Evolutionary conservation across 2,329 filamentous ascomycete species (phyloP), one percentile per base, ranked within the genome.

Genomic region (Sporothrix inflata): DNA sequence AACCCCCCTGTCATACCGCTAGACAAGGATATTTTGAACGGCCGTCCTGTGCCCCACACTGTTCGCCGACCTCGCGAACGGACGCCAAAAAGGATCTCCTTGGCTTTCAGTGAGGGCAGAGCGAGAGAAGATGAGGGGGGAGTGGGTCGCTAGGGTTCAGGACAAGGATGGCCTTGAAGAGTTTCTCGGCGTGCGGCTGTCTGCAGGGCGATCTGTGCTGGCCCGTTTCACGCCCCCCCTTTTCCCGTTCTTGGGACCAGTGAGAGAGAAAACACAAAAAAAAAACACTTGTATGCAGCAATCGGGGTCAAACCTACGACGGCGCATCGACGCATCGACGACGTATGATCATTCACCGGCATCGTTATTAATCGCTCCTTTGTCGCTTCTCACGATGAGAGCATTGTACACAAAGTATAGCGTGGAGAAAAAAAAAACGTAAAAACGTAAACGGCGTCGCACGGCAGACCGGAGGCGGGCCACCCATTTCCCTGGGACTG

Each of bases 21-120:
- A 51, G 63, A 51, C 42, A 67, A 67, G 42, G 27, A 14, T 67
- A 1, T 38, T 40, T 69, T 69, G 49, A 71, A 65, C 69, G 69
- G 69, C 57, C 63, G 63, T 30, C 24, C 30, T 63, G 5, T 51
- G 72, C 61, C 21, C 72, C 72, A 72, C 70, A 72, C n/a, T 72
- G 72, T 66, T 73, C 72, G 72, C 30, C 70, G 72, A 73, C 72
- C 72, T 69, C 55, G 53, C 57, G 69, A 70, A 30, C 16, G 27
- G 30, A n/a, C 21, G 16, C 49, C 49, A 8, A 38, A 60, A 34
- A 24, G 6, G 53, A n/a, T n/a, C n/a, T n/a, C n/a, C n/a, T n/a
- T 34, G 30, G 30, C 6, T 34, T 6, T 34, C 30, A 61, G 55
- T 40, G 57, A 40, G 34, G 42, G 12, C 24, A 14, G 4, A 21